Evolutionary conservation across 2,329 filamentous ascomycete genomes (phyloP), one percentile per base, ranked within the genome.

Genomic region (Bipolaris bicolor): DNA sequence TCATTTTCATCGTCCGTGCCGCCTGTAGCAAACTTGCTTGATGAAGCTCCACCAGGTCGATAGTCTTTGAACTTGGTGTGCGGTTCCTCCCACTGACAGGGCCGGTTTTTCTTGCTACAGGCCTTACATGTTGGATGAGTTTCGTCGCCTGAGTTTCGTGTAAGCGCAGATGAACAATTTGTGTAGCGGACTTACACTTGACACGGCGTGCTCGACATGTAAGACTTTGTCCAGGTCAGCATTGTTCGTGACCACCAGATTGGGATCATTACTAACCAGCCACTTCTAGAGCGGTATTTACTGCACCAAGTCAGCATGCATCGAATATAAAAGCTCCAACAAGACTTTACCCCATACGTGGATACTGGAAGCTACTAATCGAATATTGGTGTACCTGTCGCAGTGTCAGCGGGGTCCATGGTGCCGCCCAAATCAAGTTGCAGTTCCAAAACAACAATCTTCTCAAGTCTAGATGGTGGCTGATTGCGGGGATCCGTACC

Each of bases 161-260:
- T 61, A 34, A 60, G 52, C 29, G 49, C 26, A 10, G 47, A 20
- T 10, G 13, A 43, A 40, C 18, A 46, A 22, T 11, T 29, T 24
- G 4, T 7, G 20, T 22, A 43, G 37, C 1, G 36, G 5, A 58
- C 67, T 55, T 34, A 70, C 71, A 74, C 49, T 74, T 73, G 15
- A 74, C 71, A 34, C 71, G 70, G 37, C 71, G 70, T 20, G 64
- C 58, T 54, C 71, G 62, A 54, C 71, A 74, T 13, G 70, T 73
- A 36, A 70, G 55, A 51, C 71, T 74, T 18, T 46, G 33, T 20
- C 39, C 10, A 22, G 16, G 40, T 58, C 40, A 64, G 58, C 37
- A 48, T 39, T 49, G 33, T 26, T 48, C 22, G 18, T 49, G 16
- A 34, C 29, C 22, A 20, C 18, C 10, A 48, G 16, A 36, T 18